A percentile compares a stretch with the other conserved stretches of the same genome.
These are phyloP conservation scores for Lachnellula willkommii DNA, from an alignment of 2,329 filamentous ascomycete genomes.

Conservation along the genomic window DNA sequence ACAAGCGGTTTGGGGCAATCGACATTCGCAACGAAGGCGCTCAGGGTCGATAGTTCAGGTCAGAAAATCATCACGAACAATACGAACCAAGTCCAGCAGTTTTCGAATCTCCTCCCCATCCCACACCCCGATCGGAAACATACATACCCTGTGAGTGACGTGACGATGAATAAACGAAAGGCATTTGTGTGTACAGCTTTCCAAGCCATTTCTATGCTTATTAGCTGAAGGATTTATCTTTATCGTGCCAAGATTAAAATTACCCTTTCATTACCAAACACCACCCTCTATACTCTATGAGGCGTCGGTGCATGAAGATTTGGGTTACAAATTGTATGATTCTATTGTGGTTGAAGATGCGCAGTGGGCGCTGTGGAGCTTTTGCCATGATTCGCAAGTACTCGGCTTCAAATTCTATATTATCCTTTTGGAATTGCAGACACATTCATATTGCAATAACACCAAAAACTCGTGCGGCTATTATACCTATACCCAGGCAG, in stretches of 20 bases:
- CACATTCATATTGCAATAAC: too few species aligned
- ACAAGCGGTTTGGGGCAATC: slow-evolving; percentile 18
- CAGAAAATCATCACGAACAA: slow-evolving; percentile 27
- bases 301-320: slow-evolving; percentile 60
- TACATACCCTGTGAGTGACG: slow-evolving; percentile 5
- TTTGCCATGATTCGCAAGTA: neutral
- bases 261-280: slow-evolving; percentile 61
- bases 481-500: too few species aligned
- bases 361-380: neutral
- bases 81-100: slow-evolving; percentile 15
- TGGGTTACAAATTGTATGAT: slow-evolving; percentile 44
- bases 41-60: slow-evolving; percentile 25
- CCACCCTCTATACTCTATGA: slow-evolving; percentile 43
- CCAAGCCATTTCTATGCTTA: slow-evolving; percentile 36
- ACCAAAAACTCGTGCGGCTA: too few species aligned
- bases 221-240: slow-evolving; percentile 44
- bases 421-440: neutral
- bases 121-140: neutral
- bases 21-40: slow-evolving; percentile 18
- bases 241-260: slow-evolving; percentile 43
- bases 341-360: neutral
- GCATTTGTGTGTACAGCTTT: slow-evolving; percentile 50
- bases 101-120: slow-evolving; percentile 7
- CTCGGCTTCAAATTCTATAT: slow-evolving; percentile 44
- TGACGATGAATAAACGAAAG: slow-evolving; percentile 19